Percentiles rank a stretch among this genome's conserved stretches.
Conservation (phyloP, 352 stramenopile species). For the Pythium biforme region DNA sequence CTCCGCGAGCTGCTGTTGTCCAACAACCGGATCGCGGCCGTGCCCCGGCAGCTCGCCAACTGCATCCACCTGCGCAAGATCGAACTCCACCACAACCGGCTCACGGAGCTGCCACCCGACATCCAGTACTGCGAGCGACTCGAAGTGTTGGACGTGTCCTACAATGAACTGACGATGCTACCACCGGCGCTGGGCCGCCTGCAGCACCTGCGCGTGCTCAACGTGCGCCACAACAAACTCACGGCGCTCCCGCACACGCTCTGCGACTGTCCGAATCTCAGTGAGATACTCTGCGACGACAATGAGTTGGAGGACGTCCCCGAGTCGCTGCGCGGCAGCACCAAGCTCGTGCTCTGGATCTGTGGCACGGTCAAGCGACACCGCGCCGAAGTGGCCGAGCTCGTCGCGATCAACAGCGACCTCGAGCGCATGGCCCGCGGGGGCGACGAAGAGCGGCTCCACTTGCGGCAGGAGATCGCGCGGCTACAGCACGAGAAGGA, state of each 20-base stretch:
- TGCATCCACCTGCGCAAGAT: conserved; percentile 72
- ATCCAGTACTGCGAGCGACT: conserved; percentile 70
- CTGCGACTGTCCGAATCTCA: conserved; percentile 60
- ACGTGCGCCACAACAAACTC: conserved; percentile 75
- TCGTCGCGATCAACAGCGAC: conserved; percentile 75
- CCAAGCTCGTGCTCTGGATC: conserved; percentile 77
- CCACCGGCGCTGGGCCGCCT: conserved; percentile 56
- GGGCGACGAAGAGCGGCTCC: conserved; percentile 69
- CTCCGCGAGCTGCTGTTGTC: conserved; percentile 60
- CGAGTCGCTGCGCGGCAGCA: conserved; percentile 66
- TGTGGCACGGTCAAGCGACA: conserved; percentile 76
- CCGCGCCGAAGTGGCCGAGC: conserved; percentile 53
- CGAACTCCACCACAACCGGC: conserved; percentile 64
- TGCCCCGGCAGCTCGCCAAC: conserved; percentile 51
- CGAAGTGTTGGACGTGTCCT: conserved; percentile 62
- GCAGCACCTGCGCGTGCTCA: conserved; percentile 52
- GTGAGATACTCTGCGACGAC: conserved; percentile 51
- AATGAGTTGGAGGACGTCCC: conserved; percentile 67
- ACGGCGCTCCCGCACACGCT: conserved; percentile 64
- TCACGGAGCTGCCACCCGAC: conserved; percentile 57
- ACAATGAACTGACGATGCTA: conserved; percentile 59
- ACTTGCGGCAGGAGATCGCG: conserved; percentile 62
- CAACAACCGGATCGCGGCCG: conserved; percentile 56
- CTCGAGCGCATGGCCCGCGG: conserved; percentile 71
- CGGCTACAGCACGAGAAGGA: conserved; percentile 63